phyloP scores from a whole-genome alignment of 164 flowering plant species.

The Hamamelis virginiana region DNA sequence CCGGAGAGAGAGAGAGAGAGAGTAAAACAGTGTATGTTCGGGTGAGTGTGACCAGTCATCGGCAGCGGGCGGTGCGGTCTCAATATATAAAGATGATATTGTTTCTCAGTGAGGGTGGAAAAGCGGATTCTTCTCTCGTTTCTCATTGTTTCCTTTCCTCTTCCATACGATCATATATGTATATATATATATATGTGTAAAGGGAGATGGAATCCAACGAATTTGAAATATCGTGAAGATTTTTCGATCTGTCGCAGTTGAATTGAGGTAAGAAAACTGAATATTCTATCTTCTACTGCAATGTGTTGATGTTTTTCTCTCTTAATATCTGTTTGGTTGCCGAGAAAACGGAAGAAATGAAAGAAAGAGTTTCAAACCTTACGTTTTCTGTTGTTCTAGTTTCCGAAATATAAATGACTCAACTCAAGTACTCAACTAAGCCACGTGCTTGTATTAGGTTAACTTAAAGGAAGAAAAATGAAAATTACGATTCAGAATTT shows the following conservation, averaged over 20 bases:
- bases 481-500: background rate
- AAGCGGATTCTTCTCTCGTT: background rate
- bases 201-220: slow-evolving; percentile 6
- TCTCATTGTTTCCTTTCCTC: background rate
- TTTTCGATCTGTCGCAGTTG: too few relatives aligned
- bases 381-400: background rate
- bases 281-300: too few relatives aligned
- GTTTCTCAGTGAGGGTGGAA: background rate
- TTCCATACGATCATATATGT: background rate
- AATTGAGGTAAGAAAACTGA: background rate
- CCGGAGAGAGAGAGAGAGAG: background rate
- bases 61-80: background rate
- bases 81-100: background rate
- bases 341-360: background rate
- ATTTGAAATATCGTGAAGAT: background rate
- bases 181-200: background rate
- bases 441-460: too few relatives aligned
- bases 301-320: background rate
- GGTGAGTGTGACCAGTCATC: background rate
- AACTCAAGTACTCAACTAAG: background rate
- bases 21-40: background rate
- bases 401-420: background rate
- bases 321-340: background rate
- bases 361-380: background rate
- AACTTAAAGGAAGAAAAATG: too few relatives aligned